Evolutionary conservation across 495 filamentous ascomycete species (phyloP), one percentile per base, ranked within the genome.

Genomic region (Aspergillus affinis): DNA sequence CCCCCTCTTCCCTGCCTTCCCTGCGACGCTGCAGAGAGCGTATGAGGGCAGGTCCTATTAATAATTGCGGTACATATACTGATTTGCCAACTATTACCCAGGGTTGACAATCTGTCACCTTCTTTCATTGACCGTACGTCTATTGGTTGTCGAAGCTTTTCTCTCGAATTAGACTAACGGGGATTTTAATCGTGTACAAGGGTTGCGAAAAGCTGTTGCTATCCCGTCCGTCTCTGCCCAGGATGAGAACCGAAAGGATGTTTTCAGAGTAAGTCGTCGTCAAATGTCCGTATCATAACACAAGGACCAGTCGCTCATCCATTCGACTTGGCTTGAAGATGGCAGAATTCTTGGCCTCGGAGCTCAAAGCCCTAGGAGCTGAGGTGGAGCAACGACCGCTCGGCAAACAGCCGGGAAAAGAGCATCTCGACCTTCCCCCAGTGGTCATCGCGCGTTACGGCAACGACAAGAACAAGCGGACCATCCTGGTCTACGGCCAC

Each of bases 161-260:
- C 41, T 21, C 21, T 21, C 9, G n/a, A 17, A 30, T 36, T 46
- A 32, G 26, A 18, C 23, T 41, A 17, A 46, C 17, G 23, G 41
- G 7, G 36, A 23, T 36, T 53, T 27, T n/a, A 17, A 20, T 21
- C 0, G n/a, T 48, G 23, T 41, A 20, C 27, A 58, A 87, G 84
- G 84, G 65, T 85, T 98, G 54, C 82, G 90, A 64, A 85, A 90
- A 73, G 94, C 94, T 48, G 93, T 99, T 59, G 92, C 92, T 46
- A 99, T 99, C 61, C 94, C 95, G 6, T 98, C 94, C 48, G 77
- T 99, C 65, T 97, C 93, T 19, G 90, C 93, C 2, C 92, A 97
- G 58, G 91, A 93, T 65, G 87, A 87, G 63, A 88, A 91, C 69
- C 85, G 94, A 45, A 86, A 83, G 59, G 90, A 97, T 81, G 94